A percentile compares a stretch with the other conserved stretches of the same genome.
These are phyloP conservation scores for Penicillium sp. DNA, from an alignment of 2,329 filamentous ascomycete genomes.

Conservation along the genomic window DNA sequence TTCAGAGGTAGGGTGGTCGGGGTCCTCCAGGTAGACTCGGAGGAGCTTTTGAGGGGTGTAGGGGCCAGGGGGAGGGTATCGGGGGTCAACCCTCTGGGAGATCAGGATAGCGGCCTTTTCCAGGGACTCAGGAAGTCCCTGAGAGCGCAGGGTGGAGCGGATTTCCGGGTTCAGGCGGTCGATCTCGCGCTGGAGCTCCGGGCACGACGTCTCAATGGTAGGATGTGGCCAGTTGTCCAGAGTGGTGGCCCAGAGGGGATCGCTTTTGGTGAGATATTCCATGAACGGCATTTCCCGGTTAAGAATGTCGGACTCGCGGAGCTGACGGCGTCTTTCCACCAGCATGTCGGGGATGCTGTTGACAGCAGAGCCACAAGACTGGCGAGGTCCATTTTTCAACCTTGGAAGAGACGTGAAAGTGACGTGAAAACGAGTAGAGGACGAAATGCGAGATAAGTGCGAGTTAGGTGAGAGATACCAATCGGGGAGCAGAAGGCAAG, in stretches of 20 bases:
- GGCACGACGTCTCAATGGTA: not conserved
- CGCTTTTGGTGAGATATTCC: not conserved
- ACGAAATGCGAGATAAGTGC: not conserved
- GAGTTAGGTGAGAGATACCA: too few relatives aligned
- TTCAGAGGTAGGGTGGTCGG: not conserved
- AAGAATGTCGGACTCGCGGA: not conserved
- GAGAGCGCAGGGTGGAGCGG: not conserved
- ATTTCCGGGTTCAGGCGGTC: not conserved
- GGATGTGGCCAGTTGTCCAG: not conserved
- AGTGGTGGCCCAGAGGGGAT: not conserved
- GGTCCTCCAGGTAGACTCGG: not conserved
- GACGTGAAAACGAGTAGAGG: not conserved
- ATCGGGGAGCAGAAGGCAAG: not conserved
- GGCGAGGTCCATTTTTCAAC: not conserved
- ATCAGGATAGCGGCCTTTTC: not conserved
- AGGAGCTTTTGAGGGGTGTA: not conserved
- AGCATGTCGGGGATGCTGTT: not conserved
- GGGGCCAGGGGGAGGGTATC: not conserved
- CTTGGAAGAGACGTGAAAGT: not conserved
- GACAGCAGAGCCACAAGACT: not conserved
- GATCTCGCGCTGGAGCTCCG: not conserved
- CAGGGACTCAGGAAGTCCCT: not conserved
- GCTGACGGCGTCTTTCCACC: not conserved
- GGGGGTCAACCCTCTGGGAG: not conserved
- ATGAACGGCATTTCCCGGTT: not conserved